phyloP scores from a whole-genome alignment of 1,139 yeast species.

The Protomyces inundatus region DNA sequence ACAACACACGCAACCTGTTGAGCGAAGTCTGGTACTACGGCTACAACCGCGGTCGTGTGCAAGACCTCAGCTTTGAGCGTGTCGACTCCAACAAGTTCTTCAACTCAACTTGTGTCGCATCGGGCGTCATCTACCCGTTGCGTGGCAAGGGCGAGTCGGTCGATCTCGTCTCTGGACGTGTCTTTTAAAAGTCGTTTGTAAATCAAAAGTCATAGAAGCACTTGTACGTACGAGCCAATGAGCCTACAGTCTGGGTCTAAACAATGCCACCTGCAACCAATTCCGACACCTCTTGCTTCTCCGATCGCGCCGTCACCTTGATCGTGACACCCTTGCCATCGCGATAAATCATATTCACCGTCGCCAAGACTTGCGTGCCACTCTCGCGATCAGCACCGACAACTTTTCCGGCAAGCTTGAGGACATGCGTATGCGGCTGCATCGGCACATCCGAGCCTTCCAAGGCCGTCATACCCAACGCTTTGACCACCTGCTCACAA shows the following conservation, averaged over 20 bases:
- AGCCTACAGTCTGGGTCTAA: not conserved
- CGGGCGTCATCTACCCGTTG: constrained; percentile 1
- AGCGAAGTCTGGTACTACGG: constrained; percentile 84
- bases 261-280: constrained; percentile 34
- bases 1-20: constrained; percentile 36
- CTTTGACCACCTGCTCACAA: constrained; percentile 44
- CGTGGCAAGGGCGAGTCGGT: not conserved
- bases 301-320: constrained; percentile 68
- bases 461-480: constrained; percentile 61
- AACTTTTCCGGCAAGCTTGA: constrained; percentile 80
- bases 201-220: too few relatives aligned
- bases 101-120: not conserved
- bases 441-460: constrained; percentile 71
- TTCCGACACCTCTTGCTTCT: constrained; percentile 42
- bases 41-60: constrained; percentile 35
- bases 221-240: too few relatives aligned
- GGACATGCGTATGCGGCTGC: constrained; percentile 59
- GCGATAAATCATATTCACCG: constrained; percentile 65
- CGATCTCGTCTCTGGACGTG: not conserved
- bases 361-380: constrained; percentile 57
- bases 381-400: constrained; percentile 49
- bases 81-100: not conserved
- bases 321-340: constrained; percentile 71
- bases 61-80: not conserved
- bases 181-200: not conserved